phyloP scores from a whole-genome alignment of 2,329 filamentous ascomycete genomes.

The Diplocarpon rosae region DNA sequence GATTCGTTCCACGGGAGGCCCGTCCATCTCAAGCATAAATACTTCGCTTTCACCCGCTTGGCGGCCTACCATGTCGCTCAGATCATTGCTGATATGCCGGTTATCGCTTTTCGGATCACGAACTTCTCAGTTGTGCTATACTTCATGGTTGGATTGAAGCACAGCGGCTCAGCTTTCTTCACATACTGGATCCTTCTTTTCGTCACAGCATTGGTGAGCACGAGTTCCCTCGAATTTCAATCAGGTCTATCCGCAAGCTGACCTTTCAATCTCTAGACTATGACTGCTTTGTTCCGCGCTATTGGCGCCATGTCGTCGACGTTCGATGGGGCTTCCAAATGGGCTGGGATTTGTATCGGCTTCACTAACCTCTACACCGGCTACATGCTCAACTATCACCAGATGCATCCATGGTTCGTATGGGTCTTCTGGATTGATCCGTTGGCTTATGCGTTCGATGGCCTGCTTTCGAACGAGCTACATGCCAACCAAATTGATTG shows the following conservation, averaged over 20 bases:
- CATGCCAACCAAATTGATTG: conserved; percentile 44
- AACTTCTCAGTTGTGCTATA: conserved; percentile 48
- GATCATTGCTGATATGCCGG: conserved; percentile 42
- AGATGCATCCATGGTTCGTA: conserved; percentile 52
- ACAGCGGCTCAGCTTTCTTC: conserved; percentile 44
- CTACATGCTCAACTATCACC: conserved; percentile 49
- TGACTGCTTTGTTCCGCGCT: conserved; percentile 47
- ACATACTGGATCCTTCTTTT: conserved; percentile 48
- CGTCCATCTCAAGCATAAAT: conserved; percentile 46
- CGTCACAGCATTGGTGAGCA: conserved; percentile 23
- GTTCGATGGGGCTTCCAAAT: conserved; percentile 49
- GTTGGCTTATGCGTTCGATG: conserved; percentile 59
- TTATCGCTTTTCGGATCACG: conserved; percentile 47
- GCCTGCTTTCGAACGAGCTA: conserved; percentile 61
- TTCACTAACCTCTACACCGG: conserved; percentile 51
- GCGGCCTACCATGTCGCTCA: conserved; percentile 40
- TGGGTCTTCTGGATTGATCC: conserved; percentile 52
- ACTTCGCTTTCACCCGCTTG: conserved; percentile 47
- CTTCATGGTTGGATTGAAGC: conserved; percentile 50
- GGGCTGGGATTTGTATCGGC: conserved; percentile 39
- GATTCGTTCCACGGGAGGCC: conserved; percentile 50
- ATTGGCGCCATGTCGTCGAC: conserved; percentile 44
- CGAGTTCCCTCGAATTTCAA: too few relatives aligned
- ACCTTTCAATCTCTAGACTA: conserved; percentile 34
- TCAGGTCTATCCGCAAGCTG: too few relatives aligned